Evolutionary conservation across 495 filamentous ascomycete species (phyloP).

Genomic region (Neurospora discreta): DNA sequence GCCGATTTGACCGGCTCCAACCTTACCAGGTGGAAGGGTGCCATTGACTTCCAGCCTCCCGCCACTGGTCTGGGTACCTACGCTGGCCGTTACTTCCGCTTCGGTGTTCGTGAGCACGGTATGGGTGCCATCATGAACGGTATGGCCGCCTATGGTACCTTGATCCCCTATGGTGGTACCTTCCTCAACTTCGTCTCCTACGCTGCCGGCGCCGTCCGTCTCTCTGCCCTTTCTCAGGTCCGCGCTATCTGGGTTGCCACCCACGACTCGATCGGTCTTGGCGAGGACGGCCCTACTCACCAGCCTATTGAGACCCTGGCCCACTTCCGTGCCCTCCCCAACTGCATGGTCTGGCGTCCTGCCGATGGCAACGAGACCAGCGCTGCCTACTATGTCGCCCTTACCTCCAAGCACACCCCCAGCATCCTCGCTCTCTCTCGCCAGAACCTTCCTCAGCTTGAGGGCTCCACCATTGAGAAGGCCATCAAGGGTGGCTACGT

Average conservation of each 20-base stretch:
- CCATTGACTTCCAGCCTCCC: conserved; percentile 94
- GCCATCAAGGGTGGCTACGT: conserved; percentile 94
- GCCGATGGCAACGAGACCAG: conserved; percentile 98
- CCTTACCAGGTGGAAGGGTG: conserved; percentile 95
- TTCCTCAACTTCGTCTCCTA: conserved; percentile 99
- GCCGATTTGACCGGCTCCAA: conserved; percentile 98
- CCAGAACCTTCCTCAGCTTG: conserved; percentile 97
- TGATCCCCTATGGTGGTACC: conserved; percentile 88
- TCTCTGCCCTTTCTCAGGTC: conserved; percentile 83
- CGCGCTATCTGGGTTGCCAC: conserved; percentile 95
- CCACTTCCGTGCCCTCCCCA: conserved; percentile 97
- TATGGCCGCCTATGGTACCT: conserved; percentile 86
- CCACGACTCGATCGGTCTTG: conserved; percentile 98
- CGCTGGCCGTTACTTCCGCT: conserved; percentile 87
- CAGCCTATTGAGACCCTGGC: conserved; percentile 99
- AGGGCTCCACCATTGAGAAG: conserved; percentile 77
- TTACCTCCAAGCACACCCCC: conserved; percentile 85
- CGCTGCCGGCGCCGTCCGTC: conserved; percentile 86
- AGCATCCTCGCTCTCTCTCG: conserved; percentile 89
- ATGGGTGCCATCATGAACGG: conserved; percentile 99
- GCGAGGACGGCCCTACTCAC: conserved; percentile 97
- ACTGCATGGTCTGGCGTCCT: conserved; percentile 99
- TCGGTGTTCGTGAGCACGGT: conserved; percentile 92
- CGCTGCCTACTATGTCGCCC: conserved; percentile 91
- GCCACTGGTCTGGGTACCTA: conserved; percentile 75